phyloP scores from a whole-genome alignment of 306 rosid genomes.

The Prunus davidiana region DNA sequence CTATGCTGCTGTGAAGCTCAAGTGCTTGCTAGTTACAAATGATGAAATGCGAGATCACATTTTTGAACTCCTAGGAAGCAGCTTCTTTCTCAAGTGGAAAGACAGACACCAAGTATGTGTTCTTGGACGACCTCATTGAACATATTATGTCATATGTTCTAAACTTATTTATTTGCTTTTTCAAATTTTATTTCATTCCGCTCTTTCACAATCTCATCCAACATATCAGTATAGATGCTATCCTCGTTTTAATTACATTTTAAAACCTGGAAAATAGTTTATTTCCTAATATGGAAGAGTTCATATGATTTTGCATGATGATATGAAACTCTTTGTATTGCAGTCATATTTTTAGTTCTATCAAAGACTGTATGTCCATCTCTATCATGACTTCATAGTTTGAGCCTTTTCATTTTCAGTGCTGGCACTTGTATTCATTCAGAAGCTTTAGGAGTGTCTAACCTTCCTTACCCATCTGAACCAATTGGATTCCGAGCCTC shows the following conservation, averaged over 20 bases:
- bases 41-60: constrained; percentile 98
- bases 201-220: neutral
- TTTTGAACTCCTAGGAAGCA: constrained; percentile 77
- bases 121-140: constrained; percentile 10
- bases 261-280: neutral
- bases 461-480: neutral
- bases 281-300: neutral
- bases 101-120: constrained; percentile 80
- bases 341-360: neutral
- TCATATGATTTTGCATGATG: neutral
- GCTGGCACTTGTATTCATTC: neutral
- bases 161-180: neutral
- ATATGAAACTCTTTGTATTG: neutral
- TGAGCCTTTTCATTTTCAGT: neutral
- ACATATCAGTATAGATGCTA: neutral
- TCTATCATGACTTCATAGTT: neutral
- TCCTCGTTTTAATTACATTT: neutral
- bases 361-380: neutral
- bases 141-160: neutral
- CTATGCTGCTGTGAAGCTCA: constrained; percentile 74
- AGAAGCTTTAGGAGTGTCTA: neutral
- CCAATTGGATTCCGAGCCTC: neutral
- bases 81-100: constrained; percentile 87
- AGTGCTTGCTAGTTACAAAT: constrained; percentile 84
- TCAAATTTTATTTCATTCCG: neutral